A percentile compares a stretch with the other conserved stretches of the same genome.
Conservation (phyloP, 371 early-diverging fungal species). For the Rhizomucor miehei region DNA sequence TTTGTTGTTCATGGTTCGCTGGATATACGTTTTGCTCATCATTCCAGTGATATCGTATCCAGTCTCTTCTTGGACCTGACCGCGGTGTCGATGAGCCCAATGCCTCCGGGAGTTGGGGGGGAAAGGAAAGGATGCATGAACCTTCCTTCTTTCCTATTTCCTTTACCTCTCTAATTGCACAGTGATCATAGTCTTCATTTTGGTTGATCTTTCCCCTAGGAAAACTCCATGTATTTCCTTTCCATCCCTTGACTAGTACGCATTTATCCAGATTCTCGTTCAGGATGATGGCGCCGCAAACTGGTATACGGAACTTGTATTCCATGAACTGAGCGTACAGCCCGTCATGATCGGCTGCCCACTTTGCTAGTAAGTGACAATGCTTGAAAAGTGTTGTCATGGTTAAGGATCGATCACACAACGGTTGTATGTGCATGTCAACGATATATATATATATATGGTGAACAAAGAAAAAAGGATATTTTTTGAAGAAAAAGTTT, state of each 20-base stretch:
- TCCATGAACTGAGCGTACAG: conserved; percentile 91
- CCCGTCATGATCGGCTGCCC: conserved; percentile 83
- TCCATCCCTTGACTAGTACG: conserved; percentile 91
- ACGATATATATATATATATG: neutral
- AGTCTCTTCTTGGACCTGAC: conserved; percentile 93
- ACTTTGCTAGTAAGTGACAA: conserved; percentile 85
- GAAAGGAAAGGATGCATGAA: too few relatives aligned
- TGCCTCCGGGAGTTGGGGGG: too few relatives aligned
- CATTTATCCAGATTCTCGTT: conserved; percentile 84
- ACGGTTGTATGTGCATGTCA: neutral
- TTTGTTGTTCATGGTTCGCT: conserved; percentile 84
- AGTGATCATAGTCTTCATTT: conserved; percentile 87
- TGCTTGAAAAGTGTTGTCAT: conserved; percentile 68
- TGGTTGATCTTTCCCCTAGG: conserved; percentile 99
- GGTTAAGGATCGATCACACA: conserved; percentile 18
- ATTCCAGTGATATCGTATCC: conserved; percentile 91
- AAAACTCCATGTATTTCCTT: conserved; percentile 91
- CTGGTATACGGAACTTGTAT: conserved; percentile 97
- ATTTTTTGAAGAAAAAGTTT: conserved; percentile 77
- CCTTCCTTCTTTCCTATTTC: neutral
- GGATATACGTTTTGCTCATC: conserved; percentile 73
- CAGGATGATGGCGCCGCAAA: conserved; percentile 98
- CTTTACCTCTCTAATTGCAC: conserved; percentile 90
- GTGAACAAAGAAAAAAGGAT: conserved; percentile 41
- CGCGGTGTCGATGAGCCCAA: neutral